Evolutionary conservation across 306 rosid genomes (phyloP), one percentile per base, ranked within the genome.

Genomic region (Alnus rubra): DNA sequence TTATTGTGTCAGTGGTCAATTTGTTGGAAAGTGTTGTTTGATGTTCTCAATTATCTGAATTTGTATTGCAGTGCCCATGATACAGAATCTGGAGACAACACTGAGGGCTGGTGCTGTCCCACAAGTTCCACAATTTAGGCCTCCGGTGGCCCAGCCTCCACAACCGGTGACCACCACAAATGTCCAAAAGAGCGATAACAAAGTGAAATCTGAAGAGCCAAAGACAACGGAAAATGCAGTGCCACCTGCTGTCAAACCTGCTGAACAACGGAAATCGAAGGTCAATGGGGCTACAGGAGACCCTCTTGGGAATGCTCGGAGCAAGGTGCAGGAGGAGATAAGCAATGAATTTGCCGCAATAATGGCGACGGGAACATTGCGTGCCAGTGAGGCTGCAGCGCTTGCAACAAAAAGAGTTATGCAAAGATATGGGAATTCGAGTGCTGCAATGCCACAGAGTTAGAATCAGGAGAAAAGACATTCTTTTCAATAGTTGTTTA

Each of bases 331-430:
- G 84, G 97, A 96, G 65, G 99, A 96, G 88, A 93, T 93, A 9
- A 54, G 78, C 1, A 80, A 76, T 33, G 99, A 96, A 80, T 96
- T 93, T 84, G 92, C 91, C 7, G 90, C 96, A 5, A 86, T 93
- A 54, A 96, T 93, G 99, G 97, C 93, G 4, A 86, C 91, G 0
- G 98, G 98, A 45, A 89, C 99, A 15, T 65, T 93, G 85, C 97
- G 96, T 4, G 99, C 98, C 1, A 93, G 99, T 16, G 98, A 96
- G 81, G 99, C 99, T 28, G 99, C 99, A 11, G 91, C 97, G 1
- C 89, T 96, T 49, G 99, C 99, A 15, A 93, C 99, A 0, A 93
- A 69, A 71, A 86, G 92, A 84, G 99, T 96, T 45, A 96, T 96
- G 99, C 89, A 91, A 73, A 90, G 88, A 87, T 87, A 93, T 16